Evolutionary conservation across 2,329 filamentous ascomycete genomes (phyloP).

Genomic region (Exophiala sideris): DNA sequence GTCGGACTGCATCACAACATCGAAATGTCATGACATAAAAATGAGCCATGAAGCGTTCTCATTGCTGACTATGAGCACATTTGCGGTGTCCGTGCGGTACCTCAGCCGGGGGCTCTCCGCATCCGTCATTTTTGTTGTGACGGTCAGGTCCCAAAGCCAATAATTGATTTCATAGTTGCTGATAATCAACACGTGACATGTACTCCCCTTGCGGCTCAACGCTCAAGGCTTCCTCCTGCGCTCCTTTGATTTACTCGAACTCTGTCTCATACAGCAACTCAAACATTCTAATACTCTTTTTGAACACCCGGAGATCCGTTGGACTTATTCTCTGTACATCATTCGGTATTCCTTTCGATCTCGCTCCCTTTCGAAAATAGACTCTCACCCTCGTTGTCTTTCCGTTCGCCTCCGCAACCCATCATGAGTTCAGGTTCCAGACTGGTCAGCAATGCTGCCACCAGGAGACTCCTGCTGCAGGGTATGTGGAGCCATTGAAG

Average conservation of each 20-base stretch:
- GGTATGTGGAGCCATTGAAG: slow-evolving; percentile 11
- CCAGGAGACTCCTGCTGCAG: slow-evolving; percentile 24
- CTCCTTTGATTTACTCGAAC: slow-evolving; percentile 3
- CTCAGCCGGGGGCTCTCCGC: not conserved
- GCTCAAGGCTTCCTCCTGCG: not conserved
- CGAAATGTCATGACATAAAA: too few species aligned
- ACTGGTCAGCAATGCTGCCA: slow-evolving; percentile 28
- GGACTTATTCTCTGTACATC: slow-evolving; percentile 11
- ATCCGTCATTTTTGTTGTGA: not conserved
- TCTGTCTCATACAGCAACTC: not conserved
- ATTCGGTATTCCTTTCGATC: not conserved
- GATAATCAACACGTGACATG: too few species aligned
- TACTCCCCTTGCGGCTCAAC: not conserved
- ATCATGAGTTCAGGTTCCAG: slow-evolving; percentile 28
- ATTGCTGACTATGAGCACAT: too few species aligned
- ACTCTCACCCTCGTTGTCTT: slow-evolving; percentile 3
- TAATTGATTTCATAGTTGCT: too few species aligned
- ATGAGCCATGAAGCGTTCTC: too few species aligned
- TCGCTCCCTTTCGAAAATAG: slow-evolving; percentile 1
- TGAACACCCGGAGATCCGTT: not conserved
- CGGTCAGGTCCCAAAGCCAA: too few species aligned
- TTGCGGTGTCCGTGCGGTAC: too few species aligned
- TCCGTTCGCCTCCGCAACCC: slow-evolving; percentile 1
- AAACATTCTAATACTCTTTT: slow-evolving; percentile 13
- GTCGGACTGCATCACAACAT: too few species aligned